phyloP scores from a whole-genome alignment of 192 early-diverging fungal species.

The Paraglomus occultum region DNA sequence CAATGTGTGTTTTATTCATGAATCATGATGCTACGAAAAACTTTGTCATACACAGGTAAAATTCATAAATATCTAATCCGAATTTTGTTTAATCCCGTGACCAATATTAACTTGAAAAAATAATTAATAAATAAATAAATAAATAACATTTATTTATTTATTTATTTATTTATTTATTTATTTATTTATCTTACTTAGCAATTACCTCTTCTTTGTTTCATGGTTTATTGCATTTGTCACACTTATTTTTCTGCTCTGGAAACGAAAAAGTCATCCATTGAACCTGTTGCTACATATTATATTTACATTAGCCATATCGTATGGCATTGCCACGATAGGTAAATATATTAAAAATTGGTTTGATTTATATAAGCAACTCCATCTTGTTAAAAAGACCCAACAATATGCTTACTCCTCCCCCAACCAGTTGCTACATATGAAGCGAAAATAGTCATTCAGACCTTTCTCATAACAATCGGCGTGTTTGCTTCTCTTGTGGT shows the following conservation, averaged over 20 bases:
- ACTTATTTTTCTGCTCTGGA: slow-evolving; percentile 10
- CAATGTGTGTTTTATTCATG: slow-evolving; percentile 6
- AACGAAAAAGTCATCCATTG: slow-evolving; percentile 20
- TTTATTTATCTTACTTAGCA: background rate
- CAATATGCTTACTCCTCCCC: background rate
- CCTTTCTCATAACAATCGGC: slow-evolving; percentile 26
- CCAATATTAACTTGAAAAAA: no score
- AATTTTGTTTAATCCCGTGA: no score
- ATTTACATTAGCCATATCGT: slow-evolving; percentile 23
- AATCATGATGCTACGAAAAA: background rate
- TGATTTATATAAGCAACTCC: background rate
- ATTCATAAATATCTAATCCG: no score
- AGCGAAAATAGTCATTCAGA: slow-evolving; percentile 7
- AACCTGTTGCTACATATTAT: slow-evolving; percentile 7
- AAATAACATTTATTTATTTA: background rate
- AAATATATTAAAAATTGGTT: background rate
- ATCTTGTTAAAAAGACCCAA: background rate
- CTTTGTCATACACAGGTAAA: background rate
- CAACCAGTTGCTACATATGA: slow-evolving; percentile 14
- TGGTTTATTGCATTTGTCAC: slow-evolving; percentile 8
- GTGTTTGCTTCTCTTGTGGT: slow-evolving; percentile 5
- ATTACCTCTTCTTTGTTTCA: slow-evolving; percentile 22
- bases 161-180: background rate
- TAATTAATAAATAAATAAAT: no score
- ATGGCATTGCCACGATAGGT: slow-evolving; percentile 22